These are phyloP conservation scores for Linderniella brevidens DNA, from an alignment of 257 asterid genomes.

Conservation along the genomic window DNA sequence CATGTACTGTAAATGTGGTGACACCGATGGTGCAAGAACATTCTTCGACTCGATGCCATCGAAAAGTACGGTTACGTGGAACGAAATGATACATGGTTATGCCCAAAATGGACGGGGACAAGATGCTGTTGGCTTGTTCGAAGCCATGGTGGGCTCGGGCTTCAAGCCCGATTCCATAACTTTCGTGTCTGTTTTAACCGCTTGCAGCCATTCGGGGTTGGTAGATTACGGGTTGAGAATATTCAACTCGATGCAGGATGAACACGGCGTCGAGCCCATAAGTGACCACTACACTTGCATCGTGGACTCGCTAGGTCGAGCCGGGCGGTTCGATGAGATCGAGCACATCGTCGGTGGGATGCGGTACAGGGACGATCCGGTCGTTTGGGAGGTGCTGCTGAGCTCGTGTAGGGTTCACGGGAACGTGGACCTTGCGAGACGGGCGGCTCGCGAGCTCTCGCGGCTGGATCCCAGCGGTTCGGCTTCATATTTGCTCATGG, in stretches of 20 bases:
- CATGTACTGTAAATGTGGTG: conserved; percentile 54
- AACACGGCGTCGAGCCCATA: conserved; percentile 28
- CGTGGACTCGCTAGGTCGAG: conserved; percentile 54
- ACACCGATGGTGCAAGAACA: conserved; percentile 21
- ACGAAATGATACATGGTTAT: conserved; percentile 58
- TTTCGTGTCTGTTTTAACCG: conserved; percentile 42
- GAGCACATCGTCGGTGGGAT: conserved; percentile 37
- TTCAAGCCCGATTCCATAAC: conserved; percentile 39
- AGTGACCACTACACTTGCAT: conserved; percentile 59
- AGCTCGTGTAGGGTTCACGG: conserved; percentile 54
- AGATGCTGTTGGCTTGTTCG: conserved; percentile 33
- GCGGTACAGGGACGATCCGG: conserved; percentile 36
- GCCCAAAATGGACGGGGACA: conserved; percentile 45
- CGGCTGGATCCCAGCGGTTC: conserved; percentile 28
- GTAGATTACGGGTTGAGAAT: conserved; percentile 34
- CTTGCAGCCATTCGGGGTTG: conserved; percentile 64
- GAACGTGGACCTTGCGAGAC: conserved; percentile 32
- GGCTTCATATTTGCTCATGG: conserved; percentile 39
- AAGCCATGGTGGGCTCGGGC: conserved; percentile 21
- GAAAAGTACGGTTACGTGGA: conserved; percentile 38
- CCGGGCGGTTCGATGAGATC: conserved; percentile 45
- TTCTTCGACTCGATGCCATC: conserved; percentile 30
- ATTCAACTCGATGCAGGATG: conserved; percentile 34
- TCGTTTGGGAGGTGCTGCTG: conserved; percentile 56
- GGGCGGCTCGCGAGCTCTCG: conserved; percentile 54